phyloP scores from a whole-genome alignment of 495 filamentous ascomycete genomes.

The Podospora bellae-mahoneyi region DNA sequence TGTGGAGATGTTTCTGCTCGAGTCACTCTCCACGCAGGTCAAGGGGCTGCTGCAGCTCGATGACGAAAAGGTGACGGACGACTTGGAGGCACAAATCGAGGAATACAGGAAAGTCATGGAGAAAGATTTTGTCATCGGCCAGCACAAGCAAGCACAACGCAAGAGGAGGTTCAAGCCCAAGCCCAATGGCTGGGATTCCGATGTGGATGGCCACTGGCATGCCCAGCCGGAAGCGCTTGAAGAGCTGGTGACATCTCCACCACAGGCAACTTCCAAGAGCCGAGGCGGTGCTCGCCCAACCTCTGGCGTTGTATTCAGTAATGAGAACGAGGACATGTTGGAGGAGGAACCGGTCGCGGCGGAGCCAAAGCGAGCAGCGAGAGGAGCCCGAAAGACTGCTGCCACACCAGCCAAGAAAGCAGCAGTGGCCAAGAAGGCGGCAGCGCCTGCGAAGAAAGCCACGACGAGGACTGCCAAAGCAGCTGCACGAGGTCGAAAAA shows the following conservation, averaged over 20 bases:
- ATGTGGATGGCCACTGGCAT: slow-evolving; percentile 80
- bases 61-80: slow-evolving; percentile 56
- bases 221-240: slow-evolving; percentile 70
- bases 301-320: slow-evolving; percentile 20
- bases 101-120: slow-evolving; percentile 67
- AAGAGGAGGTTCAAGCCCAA: slow-evolving; percentile 63
- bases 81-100: slow-evolving; percentile 69
- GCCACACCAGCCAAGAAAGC: slow-evolving; percentile 36
- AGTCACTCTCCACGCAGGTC: slow-evolving; percentile 72
- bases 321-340: slow-evolving; percentile 44
- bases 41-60: slow-evolving; percentile 69
- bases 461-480: slow-evolving; percentile 29
- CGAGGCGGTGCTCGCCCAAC: slow-evolving; percentile 30
- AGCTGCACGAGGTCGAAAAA: slow-evolving; percentile 43
- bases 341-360: slow-evolving; percentile 29
- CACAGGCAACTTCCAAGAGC: slow-evolving; percentile 40
- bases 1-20: slow-evolving; percentile 82
- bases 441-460: slow-evolving; percentile 38
- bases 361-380: slow-evolving; percentile 37
- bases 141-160: slow-evolving; percentile 54
- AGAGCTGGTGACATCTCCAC: slow-evolving; percentile 40
- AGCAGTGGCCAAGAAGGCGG: slow-evolving; percentile 39
- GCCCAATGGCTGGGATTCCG: slow-evolving; percentile 81
- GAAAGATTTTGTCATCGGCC: slow-evolving; percentile 64
- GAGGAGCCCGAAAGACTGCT: slow-evolving; percentile 34